A percentile compares a stretch with the other conserved stretches of the same genome.
These are phyloP conservation scores for Xenosphaeropsis pyriputrescens DNA, from an alignment of 2,329 filamentous ascomycete species.

Conservation along the genomic window DNA sequence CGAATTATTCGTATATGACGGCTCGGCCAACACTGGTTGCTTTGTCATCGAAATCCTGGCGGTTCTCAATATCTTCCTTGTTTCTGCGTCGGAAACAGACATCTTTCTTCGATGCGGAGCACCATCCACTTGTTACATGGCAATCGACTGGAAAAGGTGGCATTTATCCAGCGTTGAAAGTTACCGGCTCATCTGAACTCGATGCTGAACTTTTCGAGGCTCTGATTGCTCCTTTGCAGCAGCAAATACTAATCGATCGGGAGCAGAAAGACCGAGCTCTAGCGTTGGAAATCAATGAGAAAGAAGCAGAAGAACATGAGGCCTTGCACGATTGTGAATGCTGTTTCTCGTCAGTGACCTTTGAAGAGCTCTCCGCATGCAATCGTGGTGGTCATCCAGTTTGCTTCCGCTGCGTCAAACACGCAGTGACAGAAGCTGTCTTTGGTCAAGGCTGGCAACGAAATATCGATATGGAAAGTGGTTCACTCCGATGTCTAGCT, in stretches of 20 bases:
- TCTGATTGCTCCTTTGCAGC: slow-evolving; percentile 38
- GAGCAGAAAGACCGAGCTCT: slow-evolving; percentile 36
- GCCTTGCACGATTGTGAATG: slow-evolving; percentile 59
- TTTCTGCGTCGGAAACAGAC: slow-evolving; percentile 49
- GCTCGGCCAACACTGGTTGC: slow-evolving; percentile 55
- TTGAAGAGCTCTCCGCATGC: slow-evolving; percentile 65
- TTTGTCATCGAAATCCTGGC: slow-evolving; percentile 62
- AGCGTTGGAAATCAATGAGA: slow-evolving; percentile 37
- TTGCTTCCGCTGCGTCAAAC: slow-evolving; percentile 70
- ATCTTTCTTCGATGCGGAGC: slow-evolving; percentile 36
- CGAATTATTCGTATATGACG: slow-evolving; percentile 64
- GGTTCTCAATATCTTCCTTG: slow-evolving; percentile 57
- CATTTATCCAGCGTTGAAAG: slow-evolving; percentile 44
- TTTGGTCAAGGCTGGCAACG: slow-evolving; percentile 88
- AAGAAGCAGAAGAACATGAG: slow-evolving; percentile 41
- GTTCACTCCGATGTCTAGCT: slow-evolving; percentile 73
- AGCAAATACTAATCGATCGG: slow-evolving; percentile 24
- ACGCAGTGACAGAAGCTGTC: slow-evolving; percentile 71
- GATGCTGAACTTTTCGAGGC: slow-evolving; percentile 44
- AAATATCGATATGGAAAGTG: slow-evolving; percentile 57
- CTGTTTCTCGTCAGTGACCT: slow-evolving; percentile 57
- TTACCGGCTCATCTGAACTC: slow-evolving; percentile 50
- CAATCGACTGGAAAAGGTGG: slow-evolving; percentile 38
- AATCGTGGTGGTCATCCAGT: slow-evolving; percentile 54
- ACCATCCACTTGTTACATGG: slow-evolving; percentile 50